Percentiles rank a stretch among this genome's conserved stretches.
Evolutionary conservation across 2,329 filamentous ascomycete species (phyloP).

Genomic region (Hypomyces perniciosus): DNA sequence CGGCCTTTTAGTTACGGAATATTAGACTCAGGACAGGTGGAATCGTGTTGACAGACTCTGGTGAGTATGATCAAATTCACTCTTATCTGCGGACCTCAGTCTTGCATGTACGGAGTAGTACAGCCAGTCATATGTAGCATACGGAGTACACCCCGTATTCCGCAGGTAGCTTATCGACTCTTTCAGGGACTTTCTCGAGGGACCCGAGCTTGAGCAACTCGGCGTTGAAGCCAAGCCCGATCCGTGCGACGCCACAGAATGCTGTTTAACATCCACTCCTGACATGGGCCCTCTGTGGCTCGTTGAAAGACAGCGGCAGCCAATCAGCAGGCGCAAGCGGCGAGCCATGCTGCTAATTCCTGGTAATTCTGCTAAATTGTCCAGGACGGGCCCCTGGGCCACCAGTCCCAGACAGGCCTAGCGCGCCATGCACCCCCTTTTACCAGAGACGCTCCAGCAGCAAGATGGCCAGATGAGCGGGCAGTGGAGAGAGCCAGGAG

Average conservation of each 20-base stretch:
- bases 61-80: too few species aligned
- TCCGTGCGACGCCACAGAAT: constrained; percentile 11
- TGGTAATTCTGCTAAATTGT: constrained; percentile 9
- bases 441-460: constrained; percentile 2
- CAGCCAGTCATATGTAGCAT: too few species aligned
- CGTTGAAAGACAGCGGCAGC: not conserved
- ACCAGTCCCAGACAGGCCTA: constrained; percentile 11
- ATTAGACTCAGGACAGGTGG: too few species aligned
- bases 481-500: not conserved
- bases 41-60: too few species aligned
- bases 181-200: not conserved
- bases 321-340: constrained; percentile 9
- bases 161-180: too few species aligned
- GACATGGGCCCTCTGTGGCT: constrained; percentile 8
- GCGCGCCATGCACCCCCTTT: constrained; percentile 13
- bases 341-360: not conserved
- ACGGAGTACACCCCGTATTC: too few species aligned
- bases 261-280: not conserved
- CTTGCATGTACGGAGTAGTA: too few species aligned
- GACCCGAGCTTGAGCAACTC: constrained; percentile 2
- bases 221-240: constrained; percentile 10
- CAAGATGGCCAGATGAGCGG: not conserved
- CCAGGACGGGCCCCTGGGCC: constrained; percentile 3
- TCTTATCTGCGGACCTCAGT: too few species aligned
- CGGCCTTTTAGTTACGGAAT: too few species aligned